Conservation (phyloP, 495 filamentous ascomycete species). For the Cladorrhinum samala region DNA sequence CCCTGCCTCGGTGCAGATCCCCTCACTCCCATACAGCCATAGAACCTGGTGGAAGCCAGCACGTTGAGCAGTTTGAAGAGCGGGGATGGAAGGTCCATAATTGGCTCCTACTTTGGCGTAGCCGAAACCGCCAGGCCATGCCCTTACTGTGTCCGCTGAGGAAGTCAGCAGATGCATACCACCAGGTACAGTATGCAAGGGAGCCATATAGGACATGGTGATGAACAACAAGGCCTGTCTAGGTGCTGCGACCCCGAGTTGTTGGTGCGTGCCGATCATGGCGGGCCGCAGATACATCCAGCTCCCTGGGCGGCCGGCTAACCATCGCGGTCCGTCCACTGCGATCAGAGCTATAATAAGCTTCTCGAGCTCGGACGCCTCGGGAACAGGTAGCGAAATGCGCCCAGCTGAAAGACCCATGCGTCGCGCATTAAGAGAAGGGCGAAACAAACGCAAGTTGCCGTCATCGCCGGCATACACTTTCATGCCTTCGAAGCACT, state of each 20-base stretch:
- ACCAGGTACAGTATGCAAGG: slow-evolving; percentile 44
- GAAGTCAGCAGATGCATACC: slow-evolving; percentile 75
- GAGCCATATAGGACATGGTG: slow-evolving; percentile 68
- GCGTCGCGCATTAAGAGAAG: slow-evolving; percentile 66
- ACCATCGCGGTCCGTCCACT: slow-evolving; percentile 69
- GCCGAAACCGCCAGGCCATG: slow-evolving; percentile 89
- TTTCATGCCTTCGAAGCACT: slow-evolving; percentile 91
- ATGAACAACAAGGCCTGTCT: slow-evolving; percentile 80
- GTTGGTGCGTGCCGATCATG: slow-evolving; percentile 71
- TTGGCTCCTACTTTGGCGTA: slow-evolving; percentile 89
- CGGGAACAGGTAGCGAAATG: slow-evolving; percentile 72
- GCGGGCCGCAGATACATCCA: slow-evolving; percentile 80
- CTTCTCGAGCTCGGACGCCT: slow-evolving; percentile 62
- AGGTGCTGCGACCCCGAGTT: slow-evolving; percentile 76
- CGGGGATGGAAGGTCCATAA: slow-evolving; percentile 75
- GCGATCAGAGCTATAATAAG: slow-evolving; percentile 66
- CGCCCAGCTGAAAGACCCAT: slow-evolving; percentile 66
- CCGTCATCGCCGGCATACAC: slow-evolving; percentile 78
- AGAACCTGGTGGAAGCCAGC: slow-evolving; percentile 79
- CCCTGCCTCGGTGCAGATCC: slow-evolving; percentile 80
- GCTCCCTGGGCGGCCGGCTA: slow-evolving; percentile 59
- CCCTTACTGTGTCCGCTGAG: slow-evolving; percentile 68
- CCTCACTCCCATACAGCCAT: slow-evolving; percentile 77
- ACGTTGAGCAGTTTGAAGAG: slow-evolving; percentile 62
- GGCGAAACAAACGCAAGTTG: slow-evolving; percentile 78